Evolutionary conservation across 306 rosid species (phyloP).

Genomic region (Quercus robur): DNA sequence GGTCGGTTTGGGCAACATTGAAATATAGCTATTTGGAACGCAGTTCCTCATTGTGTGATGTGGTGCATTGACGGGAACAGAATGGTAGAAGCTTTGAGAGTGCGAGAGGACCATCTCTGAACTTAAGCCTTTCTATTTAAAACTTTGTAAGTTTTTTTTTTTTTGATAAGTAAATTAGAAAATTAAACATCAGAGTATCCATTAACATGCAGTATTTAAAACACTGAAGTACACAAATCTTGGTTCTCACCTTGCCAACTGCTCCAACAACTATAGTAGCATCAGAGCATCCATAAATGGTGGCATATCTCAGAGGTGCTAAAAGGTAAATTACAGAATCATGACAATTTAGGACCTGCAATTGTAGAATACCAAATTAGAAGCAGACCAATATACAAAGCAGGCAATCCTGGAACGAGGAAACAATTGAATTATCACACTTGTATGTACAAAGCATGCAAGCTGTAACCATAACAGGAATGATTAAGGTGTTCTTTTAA

Average conservation of each 20-base stretch:
- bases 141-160: too few relatives aligned
- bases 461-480: not conserved
- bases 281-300: conserved; percentile 96
- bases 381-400: not conserved
- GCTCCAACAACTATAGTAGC: conserved; percentile 93
- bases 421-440: not conserved
- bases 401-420: not conserved
- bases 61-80: too few relatives aligned
- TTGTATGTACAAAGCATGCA: not conserved
- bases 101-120: too few relatives aligned
- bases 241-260: conserved; percentile 87
- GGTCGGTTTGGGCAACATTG: too few relatives aligned
- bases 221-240: conserved; percentile 4
- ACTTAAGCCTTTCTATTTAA: too few relatives aligned
- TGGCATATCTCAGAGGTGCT: conserved; percentile 94
- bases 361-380: conserved; percentile 12
- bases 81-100: too few relatives aligned
- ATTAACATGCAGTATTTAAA: not conserved
- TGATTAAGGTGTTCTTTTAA: not conserved
- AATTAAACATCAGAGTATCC: not conserved
- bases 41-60: too few relatives aligned
- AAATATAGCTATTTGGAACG: too few relatives aligned
- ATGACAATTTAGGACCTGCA: conserved; percentile 91
- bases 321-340: conserved; percentile 75
- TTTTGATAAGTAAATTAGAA: not conserved